Percentiles rank a stretch among this genome's conserved stretches.
These are phyloP conservation scores for Penicillium paradoxum DNA, from an alignment of 495 filamentous ascomycete genomes.

Conservation along the genomic window DNA sequence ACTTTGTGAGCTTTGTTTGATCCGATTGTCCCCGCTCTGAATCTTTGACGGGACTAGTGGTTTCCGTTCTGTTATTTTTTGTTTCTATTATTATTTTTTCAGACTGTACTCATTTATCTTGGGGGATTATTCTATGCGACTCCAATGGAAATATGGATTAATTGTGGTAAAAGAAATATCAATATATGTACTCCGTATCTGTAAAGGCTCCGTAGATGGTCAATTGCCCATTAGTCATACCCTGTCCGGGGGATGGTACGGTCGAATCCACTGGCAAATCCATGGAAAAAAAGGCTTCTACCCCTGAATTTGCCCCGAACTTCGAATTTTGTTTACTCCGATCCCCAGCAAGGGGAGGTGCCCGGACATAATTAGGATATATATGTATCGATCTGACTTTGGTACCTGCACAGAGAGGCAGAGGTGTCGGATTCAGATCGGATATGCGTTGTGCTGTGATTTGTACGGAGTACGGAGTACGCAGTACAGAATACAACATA, in stretches of 20 bases:
- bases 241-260: neutral
- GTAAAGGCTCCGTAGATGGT: no score
- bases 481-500: no score
- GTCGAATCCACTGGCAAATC: neutral
- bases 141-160: constrained; percentile 5
- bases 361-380: neutral
- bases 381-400: neutral
- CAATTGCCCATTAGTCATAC: neutral
- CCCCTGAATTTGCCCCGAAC: constrained; percentile 17
- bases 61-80: neutral
- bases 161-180: no score
- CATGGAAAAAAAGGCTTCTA: neutral
- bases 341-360: neutral
- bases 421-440: no score
- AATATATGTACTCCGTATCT: no score
- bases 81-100: no score
- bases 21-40: neutral
- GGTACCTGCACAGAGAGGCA: no score
- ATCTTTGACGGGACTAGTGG: neutral
- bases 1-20: neutral
- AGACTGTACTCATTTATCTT: constrained; percentile 1
- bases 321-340: constrained; percentile 21
- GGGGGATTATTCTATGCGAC: neutral
- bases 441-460: no score
- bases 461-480: no score